These are phyloP conservation scores for Termitomyces sp. DNA, from an alignment of 768 basidiomycete genomes.

Conservation along the genomic window DNA sequence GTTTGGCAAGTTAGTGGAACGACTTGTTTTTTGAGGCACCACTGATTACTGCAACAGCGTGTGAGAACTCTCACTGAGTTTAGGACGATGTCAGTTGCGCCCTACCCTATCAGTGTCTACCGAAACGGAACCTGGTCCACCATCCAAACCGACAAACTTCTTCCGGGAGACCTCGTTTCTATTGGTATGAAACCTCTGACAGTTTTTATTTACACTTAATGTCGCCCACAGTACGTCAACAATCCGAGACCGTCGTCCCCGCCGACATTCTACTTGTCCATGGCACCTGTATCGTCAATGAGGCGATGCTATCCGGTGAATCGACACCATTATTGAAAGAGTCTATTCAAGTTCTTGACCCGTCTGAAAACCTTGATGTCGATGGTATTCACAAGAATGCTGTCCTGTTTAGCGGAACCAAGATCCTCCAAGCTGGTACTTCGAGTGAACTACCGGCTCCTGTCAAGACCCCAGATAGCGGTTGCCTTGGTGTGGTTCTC, in stretches of 20 bases:
- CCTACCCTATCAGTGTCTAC: conserved; percentile 81
- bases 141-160: conserved; percentile 79
- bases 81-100: conserved; percentile 92
- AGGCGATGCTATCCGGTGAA: conserved; percentile 98
- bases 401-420: conserved; percentile 95
- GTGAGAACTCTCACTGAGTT: conserved; percentile 92
- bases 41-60: conserved; percentile 49
- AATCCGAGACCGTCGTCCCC: conserved; percentile 84
- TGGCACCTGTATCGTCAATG: conserved; percentile 96
- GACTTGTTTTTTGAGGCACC: not conserved
- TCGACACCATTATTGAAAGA: conserved; percentile 97
- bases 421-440: conserved; percentile 80
- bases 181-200: conserved; percentile 40
- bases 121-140: conserved; percentile 79
- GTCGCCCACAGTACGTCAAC: conserved; percentile 49
- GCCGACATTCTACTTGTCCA: conserved; percentile 91
- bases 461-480: conserved; percentile 81
- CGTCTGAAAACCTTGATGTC: conserved; percentile 73
- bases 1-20: conserved; percentile 83
- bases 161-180: conserved; percentile 91
- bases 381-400: conserved; percentile 85
- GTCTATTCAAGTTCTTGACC: conserved; percentile 82
- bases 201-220: not conserved
- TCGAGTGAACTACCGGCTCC: conserved; percentile 40
- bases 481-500: conserved; percentile 89